A percentile compares a stretch with the other conserved stretches of the same genome.
Evolutionary conservation across 306 rosid species (phyloP).

Genomic region (Parietaria judaica): DNA sequence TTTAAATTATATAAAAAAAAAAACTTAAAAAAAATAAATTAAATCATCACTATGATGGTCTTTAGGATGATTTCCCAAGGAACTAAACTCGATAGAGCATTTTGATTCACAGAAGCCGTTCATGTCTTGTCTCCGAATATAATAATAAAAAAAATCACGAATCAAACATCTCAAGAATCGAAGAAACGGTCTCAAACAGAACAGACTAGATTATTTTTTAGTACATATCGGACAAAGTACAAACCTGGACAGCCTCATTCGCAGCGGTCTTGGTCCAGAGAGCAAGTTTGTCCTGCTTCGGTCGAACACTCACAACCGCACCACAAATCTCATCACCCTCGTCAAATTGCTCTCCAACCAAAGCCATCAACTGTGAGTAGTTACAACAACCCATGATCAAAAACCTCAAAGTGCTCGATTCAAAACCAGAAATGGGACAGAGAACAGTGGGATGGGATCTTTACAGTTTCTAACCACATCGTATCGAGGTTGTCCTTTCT

Average conservation of each 20-base stretch:
- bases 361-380: conserved; percentile 71
- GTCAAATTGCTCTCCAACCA: conserved; percentile 92
- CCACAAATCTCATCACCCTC: conserved; percentile 90
- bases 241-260: conserved; percentile 92
- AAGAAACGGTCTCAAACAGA: too few relatives aligned
- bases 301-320: conserved; percentile 91
- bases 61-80: too few relatives aligned
- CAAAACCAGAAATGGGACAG: neutral
- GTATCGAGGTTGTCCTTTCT: conserved; percentile 58
- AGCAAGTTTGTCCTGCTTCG: conserved; percentile 82
- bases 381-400: neutral
- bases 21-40: neutral
- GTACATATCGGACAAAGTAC: neutral
- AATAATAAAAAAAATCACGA: too few relatives aligned
- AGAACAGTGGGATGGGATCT: neutral
- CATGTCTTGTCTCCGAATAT: too few relatives aligned
- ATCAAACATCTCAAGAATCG: too few relatives aligned
- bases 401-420: neutral
- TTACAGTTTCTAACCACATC: conserved; percentile 98
- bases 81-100: too few relatives aligned
- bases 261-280: conserved; percentile 93
- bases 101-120: too few relatives aligned
- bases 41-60: neutral
- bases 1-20: conserved; percentile 2
- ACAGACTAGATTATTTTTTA: too few relatives aligned